Conservation (phyloP, 805 yeast species). For the Candida methanosorbosa region DNA sequence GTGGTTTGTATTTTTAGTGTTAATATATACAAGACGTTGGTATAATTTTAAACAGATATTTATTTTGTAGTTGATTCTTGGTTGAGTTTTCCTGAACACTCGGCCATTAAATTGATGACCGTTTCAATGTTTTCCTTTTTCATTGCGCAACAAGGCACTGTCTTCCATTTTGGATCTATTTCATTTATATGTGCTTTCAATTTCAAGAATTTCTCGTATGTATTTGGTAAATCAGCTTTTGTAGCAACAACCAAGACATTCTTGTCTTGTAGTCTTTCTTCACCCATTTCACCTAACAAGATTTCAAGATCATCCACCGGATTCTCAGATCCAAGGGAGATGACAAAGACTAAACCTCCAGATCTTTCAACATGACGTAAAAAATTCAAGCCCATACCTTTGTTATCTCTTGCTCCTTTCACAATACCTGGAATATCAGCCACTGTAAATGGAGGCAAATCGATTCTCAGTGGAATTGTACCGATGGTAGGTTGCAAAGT, state of each 20-base stretch:
- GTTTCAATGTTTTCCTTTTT: slow-evolving; percentile 63
- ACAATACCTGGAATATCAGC: slow-evolving; percentile 98
- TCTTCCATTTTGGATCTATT: slow-evolving; percentile 43
- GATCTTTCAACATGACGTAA: slow-evolving; percentile 89
- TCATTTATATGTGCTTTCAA: slow-evolving; percentile 36
- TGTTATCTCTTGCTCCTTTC: slow-evolving; percentile 75
- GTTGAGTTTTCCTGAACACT: slow-evolving; percentile 34
- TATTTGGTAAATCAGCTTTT: slow-evolving; percentile 74
- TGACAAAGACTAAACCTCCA: slow-evolving; percentile 79
- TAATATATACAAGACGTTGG: not conserved
- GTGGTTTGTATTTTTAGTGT: too few relatives aligned
- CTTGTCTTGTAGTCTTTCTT: slow-evolving; percentile 49
- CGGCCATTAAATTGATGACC: slow-evolving; percentile 66
- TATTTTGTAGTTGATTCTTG: too few relatives aligned
- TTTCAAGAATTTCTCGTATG: slow-evolving; percentile 36
- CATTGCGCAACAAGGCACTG: slow-evolving; percentile 79
- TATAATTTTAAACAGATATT: not conserved
- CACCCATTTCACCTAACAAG: slow-evolving; percentile 65
- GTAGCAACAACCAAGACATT: slow-evolving; percentile 75
- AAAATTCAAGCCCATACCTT: slow-evolving; percentile 92
- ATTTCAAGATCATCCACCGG: slow-evolving; percentile 61
- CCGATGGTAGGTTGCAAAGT: slow-evolving; percentile 91
- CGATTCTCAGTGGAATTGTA: slow-evolving; percentile 62
- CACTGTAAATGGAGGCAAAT: slow-evolving; percentile 70
- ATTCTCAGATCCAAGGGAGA: slow-evolving; percentile 59